These are phyloP conservation scores for Mortierella sp. DNA, from an alignment of 371 early-diverging fungal species.

Conservation along the genomic window DNA sequence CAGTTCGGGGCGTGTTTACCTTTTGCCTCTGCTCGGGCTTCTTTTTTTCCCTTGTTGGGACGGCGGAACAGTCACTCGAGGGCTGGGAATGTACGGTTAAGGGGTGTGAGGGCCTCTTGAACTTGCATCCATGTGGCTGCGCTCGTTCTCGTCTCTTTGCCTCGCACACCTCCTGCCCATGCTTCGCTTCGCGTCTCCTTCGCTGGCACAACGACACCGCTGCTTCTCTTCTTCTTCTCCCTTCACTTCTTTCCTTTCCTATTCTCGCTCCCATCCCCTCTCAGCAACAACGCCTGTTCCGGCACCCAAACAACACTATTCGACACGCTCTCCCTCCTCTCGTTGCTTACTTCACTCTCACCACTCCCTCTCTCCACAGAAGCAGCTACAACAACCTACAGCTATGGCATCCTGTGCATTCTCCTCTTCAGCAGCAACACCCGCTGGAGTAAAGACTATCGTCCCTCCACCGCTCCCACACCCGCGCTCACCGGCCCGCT, in stretches of 20 bases:
- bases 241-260: neutral
- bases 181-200: neutral
- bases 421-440: conserved; percentile 10
- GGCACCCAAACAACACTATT: neutral
- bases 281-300: neutral
- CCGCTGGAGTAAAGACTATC: conserved; percentile 7
- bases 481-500: conserved; percentile 35
- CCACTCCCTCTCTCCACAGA: neutral
- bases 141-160: neutral
- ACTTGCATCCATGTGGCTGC: neutral
- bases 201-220: neutral
- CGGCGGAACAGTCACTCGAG: neutral
- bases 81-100: neutral
- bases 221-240: neutral
- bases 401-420: conserved; percentile 22
- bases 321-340: neutral
- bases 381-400: no score
- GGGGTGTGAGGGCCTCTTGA: neutral
- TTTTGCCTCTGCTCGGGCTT: no score
- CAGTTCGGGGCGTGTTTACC: no score
- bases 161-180: neutral
- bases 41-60: neutral
- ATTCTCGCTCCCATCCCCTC: neutral
- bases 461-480: conserved; percentile 35
- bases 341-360: conserved; percentile 1